Percentiles rank a stretch among this genome's conserved stretches.
Evolutionary conservation across 2,329 filamentous ascomycete species (phyloP).

Genomic region (Leptographium wingfieldii): DNA sequence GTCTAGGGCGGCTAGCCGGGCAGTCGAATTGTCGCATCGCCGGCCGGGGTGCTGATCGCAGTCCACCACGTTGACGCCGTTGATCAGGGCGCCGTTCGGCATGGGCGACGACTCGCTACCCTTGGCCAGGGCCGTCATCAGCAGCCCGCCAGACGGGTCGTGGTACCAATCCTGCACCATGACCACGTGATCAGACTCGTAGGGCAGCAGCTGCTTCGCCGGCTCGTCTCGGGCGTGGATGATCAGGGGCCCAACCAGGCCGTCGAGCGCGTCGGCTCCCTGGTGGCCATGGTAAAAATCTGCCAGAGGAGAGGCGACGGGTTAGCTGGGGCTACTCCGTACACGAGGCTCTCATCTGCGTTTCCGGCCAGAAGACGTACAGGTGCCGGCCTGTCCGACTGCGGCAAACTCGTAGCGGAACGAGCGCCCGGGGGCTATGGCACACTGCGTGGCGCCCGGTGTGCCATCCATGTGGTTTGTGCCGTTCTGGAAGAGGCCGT

Average conservation of each 20-base stretch:
- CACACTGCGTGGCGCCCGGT: constrained; percentile 45
- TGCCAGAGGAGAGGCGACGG: constrained; percentile 15
- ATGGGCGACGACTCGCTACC: constrained; percentile 48
- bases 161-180: constrained; percentile 65
- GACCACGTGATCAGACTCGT: constrained; percentile 51
- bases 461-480: constrained; percentile 60
- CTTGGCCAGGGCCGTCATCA: constrained; percentile 39
- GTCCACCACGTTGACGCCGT: constrained; percentile 40
- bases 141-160: constrained; percentile 32
- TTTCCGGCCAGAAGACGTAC: constrained; percentile 13
- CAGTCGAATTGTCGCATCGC: constrained; percentile 30
- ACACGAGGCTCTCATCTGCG: too few species aligned
- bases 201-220: constrained; percentile 34
- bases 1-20: constrained; percentile 27
- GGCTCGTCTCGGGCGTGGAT: constrained; percentile 45
- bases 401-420: constrained; percentile 37
- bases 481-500: constrained; percentile 64
- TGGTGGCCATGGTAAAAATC: constrained; percentile 67
- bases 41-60: constrained; percentile 25
- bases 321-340: neutral
- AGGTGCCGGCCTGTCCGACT: constrained; percentile 21
- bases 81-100: constrained; percentile 56
- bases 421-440: constrained; percentile 41
- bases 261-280: constrained; percentile 57
- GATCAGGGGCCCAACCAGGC: constrained; percentile 45